A percentile compares a stretch with the other conserved stretches of the same genome.
phyloP scores from a whole-genome alignment of 2,329 filamentous ascomycete species.

The Fusarium liriodendri region DNA sequence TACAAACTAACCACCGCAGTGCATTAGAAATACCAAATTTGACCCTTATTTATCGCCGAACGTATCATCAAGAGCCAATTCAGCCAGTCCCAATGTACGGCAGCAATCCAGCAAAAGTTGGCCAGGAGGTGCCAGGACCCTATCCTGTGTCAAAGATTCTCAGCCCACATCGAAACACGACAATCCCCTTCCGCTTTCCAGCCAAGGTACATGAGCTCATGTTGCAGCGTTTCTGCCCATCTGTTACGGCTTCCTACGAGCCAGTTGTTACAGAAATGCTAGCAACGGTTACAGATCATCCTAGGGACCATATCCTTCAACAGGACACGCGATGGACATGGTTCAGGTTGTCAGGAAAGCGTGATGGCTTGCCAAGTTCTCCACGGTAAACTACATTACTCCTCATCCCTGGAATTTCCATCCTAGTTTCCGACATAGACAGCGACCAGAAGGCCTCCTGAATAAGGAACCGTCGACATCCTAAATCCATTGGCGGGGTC shows the following conservation, averaged over 20 bases:
- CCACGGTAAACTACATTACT: not conserved
- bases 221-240: not conserved
- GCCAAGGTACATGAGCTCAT: not conserved
- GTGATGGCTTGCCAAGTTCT: not conserved
- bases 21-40: not conserved
- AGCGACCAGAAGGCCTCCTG: constrained; percentile 44
- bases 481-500: constrained; percentile 61
- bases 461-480: constrained; percentile 47
- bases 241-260: not conserved
- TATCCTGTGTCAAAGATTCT: not conserved
- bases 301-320: not conserved
- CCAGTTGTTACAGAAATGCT: not conserved
- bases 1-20: not conserved
- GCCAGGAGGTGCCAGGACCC: not conserved
- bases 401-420: not conserved
- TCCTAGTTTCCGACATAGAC: constrained; percentile 29
- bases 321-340: not conserved
- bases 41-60: not conserved
- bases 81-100: not conserved
- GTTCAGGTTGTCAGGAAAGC: not conserved
- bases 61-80: not conserved
- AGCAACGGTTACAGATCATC: not conserved
- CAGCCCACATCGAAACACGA: not conserved
- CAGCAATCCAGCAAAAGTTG: not conserved
- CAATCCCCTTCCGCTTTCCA: not conserved